These are phyloP conservation scores for Citrus trifoliata DNA, from an alignment of 345 rosid genomes.

Conservation along the genomic window DNA sequence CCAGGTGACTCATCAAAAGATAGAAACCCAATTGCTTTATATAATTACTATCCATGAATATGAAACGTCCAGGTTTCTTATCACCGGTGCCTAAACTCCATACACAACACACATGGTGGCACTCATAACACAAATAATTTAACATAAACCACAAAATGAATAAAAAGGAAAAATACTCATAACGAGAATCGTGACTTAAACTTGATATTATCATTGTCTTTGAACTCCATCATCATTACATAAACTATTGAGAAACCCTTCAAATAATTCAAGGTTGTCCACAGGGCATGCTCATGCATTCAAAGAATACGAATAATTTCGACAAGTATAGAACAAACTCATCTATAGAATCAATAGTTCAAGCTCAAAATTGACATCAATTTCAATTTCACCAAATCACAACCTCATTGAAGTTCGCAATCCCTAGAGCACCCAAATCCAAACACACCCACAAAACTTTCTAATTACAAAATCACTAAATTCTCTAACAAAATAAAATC, in stretches of 20 bases:
- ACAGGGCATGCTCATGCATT: neutral
- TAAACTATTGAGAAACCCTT: neutral
- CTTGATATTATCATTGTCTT: neutral
- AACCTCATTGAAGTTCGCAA: neutral
- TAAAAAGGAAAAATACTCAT: neutral
- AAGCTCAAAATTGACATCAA: neutral
- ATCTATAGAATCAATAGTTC: neutral
- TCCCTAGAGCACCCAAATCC: too few species aligned
- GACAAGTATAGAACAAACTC: neutral
- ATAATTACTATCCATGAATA: neutral
- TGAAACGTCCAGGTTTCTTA: too few species aligned
- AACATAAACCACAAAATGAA: neutral
- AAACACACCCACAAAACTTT: too few species aligned
- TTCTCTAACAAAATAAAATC: neutral
- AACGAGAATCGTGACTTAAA: neutral
- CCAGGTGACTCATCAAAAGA: slow-evolving; percentile 16
- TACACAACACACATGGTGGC: neutral
- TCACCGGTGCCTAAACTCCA: slow-evolving; percentile 22
- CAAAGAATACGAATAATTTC: neutral
- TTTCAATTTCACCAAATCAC: neutral
- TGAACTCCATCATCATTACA: neutral
- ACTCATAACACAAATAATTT: neutral
- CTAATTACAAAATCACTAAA: neutral
- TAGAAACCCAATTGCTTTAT: neutral
- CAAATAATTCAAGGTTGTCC: neutral